Conservation (phyloP, 495 filamentous ascomycete genomes). For the Bacidia rubella region DNA sequence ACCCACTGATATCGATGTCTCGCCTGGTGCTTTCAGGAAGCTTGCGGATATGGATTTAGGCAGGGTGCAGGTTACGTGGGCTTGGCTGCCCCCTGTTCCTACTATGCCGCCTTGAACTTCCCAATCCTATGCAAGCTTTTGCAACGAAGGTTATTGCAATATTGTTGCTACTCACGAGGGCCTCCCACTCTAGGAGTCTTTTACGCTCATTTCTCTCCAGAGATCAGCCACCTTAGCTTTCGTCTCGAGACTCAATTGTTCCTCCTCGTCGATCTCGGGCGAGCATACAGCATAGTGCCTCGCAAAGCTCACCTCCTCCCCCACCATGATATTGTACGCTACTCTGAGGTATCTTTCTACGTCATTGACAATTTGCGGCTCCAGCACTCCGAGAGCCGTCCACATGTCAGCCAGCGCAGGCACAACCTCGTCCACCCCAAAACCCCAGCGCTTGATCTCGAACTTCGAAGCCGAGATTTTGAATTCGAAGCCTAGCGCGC, state of each 20-base stretch:
- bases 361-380: background rate
- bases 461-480: background rate
- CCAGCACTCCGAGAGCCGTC: background rate
- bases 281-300: background rate
- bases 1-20: slow-evolving; percentile 54
- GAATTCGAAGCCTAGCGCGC: slow-evolving; percentile 5
- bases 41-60: slow-evolving; percentile 44
- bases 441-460: slow-evolving; percentile 5
- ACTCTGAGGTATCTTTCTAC: background rate
- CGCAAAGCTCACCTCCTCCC: background rate
- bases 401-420: slow-evolving; percentile 4
- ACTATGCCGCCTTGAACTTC: background rate
- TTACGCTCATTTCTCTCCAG: too few relatives aligned
- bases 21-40: slow-evolving; percentile 41
- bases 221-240: too few relatives aligned
- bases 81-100: slow-evolving; percentile 38
- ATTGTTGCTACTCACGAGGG: too few relatives aligned
- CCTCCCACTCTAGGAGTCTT: too few relatives aligned
- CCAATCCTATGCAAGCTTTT: too few relatives aligned
- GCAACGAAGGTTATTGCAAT: too few relatives aligned
- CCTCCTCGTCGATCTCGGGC: too few relatives aligned
- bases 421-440: slow-evolving; percentile 7
- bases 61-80: slow-evolving; percentile 50
- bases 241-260: too few relatives aligned
- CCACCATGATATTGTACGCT: background rate